phyloP scores from a whole-genome alignment of 2,329 filamentous ascomycete genomes.

The Penicillium carneum region DNA sequence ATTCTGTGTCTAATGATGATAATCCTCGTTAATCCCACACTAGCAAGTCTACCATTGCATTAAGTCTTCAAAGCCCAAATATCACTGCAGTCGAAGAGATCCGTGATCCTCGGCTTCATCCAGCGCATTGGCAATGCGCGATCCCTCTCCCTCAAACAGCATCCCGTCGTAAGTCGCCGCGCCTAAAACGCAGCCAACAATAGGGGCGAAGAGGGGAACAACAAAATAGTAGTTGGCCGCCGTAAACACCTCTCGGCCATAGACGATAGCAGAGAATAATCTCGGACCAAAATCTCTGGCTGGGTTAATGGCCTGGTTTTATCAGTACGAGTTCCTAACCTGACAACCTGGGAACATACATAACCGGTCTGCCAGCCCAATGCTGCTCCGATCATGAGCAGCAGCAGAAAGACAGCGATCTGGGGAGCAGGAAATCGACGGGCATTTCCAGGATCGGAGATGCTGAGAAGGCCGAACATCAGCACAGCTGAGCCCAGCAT shows the following conservation, averaged over 20 bases:
- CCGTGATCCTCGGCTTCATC: slow-evolving; percentile 36
- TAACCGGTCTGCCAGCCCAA: slow-evolving; percentile 47
- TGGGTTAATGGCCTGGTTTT: slow-evolving; percentile 40
- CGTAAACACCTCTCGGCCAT: slow-evolving; percentile 41
- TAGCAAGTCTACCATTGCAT: background rate
- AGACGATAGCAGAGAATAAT: slow-evolving; percentile 42
- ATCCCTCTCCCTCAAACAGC: slow-evolving; percentile 42
- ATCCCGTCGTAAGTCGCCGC: slow-evolving; percentile 39
- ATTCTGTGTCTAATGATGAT: background rate
- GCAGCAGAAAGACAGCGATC: slow-evolving; percentile 38
- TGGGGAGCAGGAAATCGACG: slow-evolving; percentile 39
- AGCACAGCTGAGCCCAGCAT: slow-evolving; percentile 39
- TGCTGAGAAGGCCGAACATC: slow-evolving; percentile 42
- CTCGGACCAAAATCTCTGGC: slow-evolving; percentile 43
- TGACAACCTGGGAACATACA: slow-evolving; percentile 29
- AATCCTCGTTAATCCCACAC: background rate
- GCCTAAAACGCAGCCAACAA: slow-evolving; percentile 39
- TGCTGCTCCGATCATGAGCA: slow-evolving; percentile 41
- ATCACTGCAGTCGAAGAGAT: slow-evolving; percentile 34
- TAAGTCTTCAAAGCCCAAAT: background rate
- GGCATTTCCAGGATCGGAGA: slow-evolving; percentile 39
- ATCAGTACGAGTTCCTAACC: background rate
- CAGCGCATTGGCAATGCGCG: slow-evolving; percentile 40
- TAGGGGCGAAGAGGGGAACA: slow-evolving; percentile 40
- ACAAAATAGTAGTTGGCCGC: slow-evolving; percentile 41